Base-by-base conservation (phyloP, 2,329 filamentous ascomycete species). In the Byssoonygena ceratinophila region DNA sequence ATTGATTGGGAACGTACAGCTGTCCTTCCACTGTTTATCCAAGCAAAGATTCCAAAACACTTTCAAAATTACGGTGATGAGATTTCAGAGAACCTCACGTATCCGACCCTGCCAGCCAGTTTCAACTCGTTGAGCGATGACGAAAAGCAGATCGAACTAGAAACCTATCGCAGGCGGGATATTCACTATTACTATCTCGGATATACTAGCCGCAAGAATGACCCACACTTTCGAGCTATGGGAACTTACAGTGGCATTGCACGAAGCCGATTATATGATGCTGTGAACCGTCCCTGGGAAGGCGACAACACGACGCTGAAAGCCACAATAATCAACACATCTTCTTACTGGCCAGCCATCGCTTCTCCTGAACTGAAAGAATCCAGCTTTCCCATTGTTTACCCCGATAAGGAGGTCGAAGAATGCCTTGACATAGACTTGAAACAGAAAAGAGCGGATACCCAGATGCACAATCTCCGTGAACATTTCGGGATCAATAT, bases 1-100 rank as follows among this genome's bases (percentile, higher is more conserved):
- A 73, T 74, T 53, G 68, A 74, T 58, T 74, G 70, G 69, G 66
- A 73, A 57, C 62, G 64, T 16, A 58, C 52, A 9, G 71, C 64
- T 58, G 59, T 60, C 16, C 61, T 47, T 1, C 64, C 59, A 29
- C 54, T 64, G 16, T 59, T 63, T 23, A 59, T 61, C 27, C 59
- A 59, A 55, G 60, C 58, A 0, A 56, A 54, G 11, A 56, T 37
- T 51, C 61, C 16, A 9, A 36, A 54, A 18, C 50, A 65, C 8
- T 52, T 66, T 12, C 57, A 63, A 36, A 64, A 66, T 49, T 52
- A 61, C 49, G 60, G 60, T 5, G 58, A 59, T 20, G 56, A 64
- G 12, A 60, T 56, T 63, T 29, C 55, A 63, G 22, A 54, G 58
- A 53, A 53, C 50, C 1, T 59, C 58, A 5, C 55, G 53, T 23